Conservation (phyloP, 768 basidiomycete species). For the Peribolospora baueri region DNA sequence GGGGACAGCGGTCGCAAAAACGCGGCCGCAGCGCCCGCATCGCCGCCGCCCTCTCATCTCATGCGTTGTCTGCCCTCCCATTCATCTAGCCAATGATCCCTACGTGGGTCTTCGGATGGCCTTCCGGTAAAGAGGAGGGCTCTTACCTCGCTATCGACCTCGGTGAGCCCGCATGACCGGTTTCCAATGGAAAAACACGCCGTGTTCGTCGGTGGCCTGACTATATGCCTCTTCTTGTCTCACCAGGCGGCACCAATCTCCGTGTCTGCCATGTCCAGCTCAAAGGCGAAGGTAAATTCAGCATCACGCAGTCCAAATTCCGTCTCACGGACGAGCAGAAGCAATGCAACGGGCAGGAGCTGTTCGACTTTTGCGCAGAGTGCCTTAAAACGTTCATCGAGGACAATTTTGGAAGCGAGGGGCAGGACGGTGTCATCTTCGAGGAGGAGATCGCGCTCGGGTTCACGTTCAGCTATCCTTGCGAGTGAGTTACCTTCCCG, state of each 20-base stretch:
- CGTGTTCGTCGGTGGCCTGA: neutral
- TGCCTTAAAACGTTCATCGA: conserved; percentile 72
- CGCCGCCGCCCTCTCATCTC: too few relatives aligned
- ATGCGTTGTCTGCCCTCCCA: neutral
- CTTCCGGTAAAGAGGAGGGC: conserved; percentile 64
- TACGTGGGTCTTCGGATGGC: conserved; percentile 89
- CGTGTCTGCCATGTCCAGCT: conserved; percentile 89
- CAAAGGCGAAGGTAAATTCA: conserved; percentile 81
- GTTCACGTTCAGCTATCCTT: conserved; percentile 97
- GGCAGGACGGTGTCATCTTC: conserved; percentile 23
- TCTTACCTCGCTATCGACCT: conserved; percentile 58
- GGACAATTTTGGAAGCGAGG: conserved; percentile 29
- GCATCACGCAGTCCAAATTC: conserved; percentile 93
- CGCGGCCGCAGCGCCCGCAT: neutral
- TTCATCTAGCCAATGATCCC: conserved; percentile 66
- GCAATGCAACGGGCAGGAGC: conserved; percentile 77
- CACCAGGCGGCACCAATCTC: conserved; percentile 73
- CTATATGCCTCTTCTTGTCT: neutral
- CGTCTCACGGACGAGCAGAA: conserved; percentile 93
- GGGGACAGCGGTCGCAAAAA: neutral
- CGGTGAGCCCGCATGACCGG: conserved; percentile 13
- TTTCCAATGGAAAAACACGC: neutral
- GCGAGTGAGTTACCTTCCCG: conserved; percentile 36
- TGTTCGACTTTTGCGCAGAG: conserved; percentile 95
- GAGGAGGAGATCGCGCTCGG: conserved; percentile 44